A percentile compares a stretch with the other conserved stretches of the same genome.
Evolutionary conservation across 2,329 filamentous ascomycete genomes (phyloP).

Genomic region (Pestalotiopsis fici): DNA sequence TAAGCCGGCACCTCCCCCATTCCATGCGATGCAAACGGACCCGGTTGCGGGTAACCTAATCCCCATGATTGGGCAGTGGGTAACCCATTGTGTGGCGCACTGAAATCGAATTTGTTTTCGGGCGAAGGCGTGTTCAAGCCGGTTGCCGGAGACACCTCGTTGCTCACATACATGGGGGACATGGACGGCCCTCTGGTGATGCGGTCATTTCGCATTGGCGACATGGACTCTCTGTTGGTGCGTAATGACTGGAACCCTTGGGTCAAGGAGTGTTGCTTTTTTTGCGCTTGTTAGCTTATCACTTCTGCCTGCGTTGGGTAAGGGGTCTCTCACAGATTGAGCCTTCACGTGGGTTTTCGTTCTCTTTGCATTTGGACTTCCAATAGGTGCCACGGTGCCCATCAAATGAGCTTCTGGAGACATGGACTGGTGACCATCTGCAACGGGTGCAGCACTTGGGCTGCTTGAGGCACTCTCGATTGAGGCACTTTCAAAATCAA

Average conservation of each 20-base stretch:
- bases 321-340: constrained; percentile 24
- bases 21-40: constrained; percentile 9
- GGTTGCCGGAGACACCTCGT: constrained; percentile 51
- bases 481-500: constrained; percentile 60
- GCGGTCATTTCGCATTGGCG: too few species aligned
- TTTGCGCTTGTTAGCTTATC: constrained; percentile 19
- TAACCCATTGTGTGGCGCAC: constrained; percentile 25
- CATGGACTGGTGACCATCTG: constrained; percentile 13
- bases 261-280: constrained; percentile 52
- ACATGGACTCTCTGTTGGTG: constrained; percentile 28
- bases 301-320: not conserved
- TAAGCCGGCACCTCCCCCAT: not conserved
- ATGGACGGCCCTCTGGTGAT: constrained; percentile 45
- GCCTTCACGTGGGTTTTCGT: constrained; percentile 25
- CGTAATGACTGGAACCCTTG: constrained; percentile 52
- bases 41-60: constrained; percentile 10
- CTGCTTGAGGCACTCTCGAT: constrained; percentile 62
- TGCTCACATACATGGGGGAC: constrained; percentile 55
- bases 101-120: constrained; percentile 38
- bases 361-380: constrained; percentile 25
- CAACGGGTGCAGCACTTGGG: constrained; percentile 40
- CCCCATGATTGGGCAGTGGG: constrained; percentile 36
- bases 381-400: constrained; percentile 15
- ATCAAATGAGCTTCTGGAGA: constrained; percentile 16
- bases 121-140: constrained; percentile 52